These are phyloP conservation scores for Cercis canadensis DNA, from an alignment of 306 rosid genomes.

Conservation along the genomic window DNA sequence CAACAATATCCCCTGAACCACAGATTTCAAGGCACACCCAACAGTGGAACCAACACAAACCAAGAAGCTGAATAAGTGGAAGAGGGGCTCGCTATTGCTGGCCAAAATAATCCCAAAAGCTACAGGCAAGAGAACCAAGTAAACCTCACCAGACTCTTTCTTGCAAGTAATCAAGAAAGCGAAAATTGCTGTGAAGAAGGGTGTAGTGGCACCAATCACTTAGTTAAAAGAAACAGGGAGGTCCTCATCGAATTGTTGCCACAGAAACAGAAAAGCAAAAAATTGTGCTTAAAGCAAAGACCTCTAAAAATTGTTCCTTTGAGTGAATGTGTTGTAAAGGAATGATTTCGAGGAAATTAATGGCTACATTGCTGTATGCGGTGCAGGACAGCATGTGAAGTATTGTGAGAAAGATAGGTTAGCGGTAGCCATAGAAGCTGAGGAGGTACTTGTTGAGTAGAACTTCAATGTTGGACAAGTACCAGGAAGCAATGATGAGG, in stretches of 20 bases:
- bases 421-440: constrained; percentile 60
- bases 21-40: constrained; percentile 62
- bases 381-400: constrained; percentile 67
- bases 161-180: constrained; percentile 57
- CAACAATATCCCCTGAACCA: constrained; percentile 57
- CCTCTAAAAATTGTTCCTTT: constrained; percentile 53
- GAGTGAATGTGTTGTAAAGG: constrained; percentile 63
- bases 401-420: constrained; percentile 66
- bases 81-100: constrained; percentile 59
- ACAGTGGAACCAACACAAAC: constrained; percentile 64
- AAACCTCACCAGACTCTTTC: constrained; percentile 57
- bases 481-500: constrained; percentile 57
- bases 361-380: constrained; percentile 51
- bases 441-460: constrained; percentile 69
- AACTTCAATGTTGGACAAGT: too few species aligned
- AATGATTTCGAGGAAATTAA: constrained; percentile 54
- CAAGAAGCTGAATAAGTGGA: constrained; percentile 56
- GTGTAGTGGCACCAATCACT: constrained; percentile 67
- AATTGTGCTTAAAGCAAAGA: constrained; percentile 53
- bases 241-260: constrained; percentile 66
- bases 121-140: constrained; percentile 56
- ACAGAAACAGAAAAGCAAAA: constrained; percentile 69
- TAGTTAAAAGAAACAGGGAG: constrained; percentile 68
- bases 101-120: constrained; percentile 61
- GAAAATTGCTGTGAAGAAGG: constrained; percentile 64